A percentile compares a stretch with the other conserved stretches of the same genome.
Conservation (phyloP, 2,329 filamentous ascomycete species). For the Colletotrichum melonis region DNA sequence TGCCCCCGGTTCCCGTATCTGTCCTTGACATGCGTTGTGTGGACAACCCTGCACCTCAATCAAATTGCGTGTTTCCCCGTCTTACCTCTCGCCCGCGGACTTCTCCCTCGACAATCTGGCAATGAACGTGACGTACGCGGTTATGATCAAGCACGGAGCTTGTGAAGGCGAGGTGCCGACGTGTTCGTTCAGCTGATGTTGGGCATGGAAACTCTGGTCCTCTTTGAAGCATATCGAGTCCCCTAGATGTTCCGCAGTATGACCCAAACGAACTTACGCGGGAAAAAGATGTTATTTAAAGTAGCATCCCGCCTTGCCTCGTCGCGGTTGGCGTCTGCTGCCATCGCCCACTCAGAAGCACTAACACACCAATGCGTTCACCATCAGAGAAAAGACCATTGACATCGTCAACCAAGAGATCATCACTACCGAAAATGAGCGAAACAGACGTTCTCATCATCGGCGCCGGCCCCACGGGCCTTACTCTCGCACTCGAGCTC, state of each 20-base stretch:
- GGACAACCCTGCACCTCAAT: neutral
- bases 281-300: slow-evolving; percentile 14
- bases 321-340: neutral
- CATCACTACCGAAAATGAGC: neutral
- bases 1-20: neutral
- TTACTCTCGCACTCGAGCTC: slow-evolving; percentile 48
- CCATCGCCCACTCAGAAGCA: neutral
- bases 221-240: slow-evolving; percentile 16
- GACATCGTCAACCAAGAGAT: neutral
- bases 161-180: slow-evolving; percentile 18
- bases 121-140: neutral
- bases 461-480: slow-evolving; percentile 50
- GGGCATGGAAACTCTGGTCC: slow-evolving; percentile 25
- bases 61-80: no score
- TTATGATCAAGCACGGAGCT: slow-evolving; percentile 6
- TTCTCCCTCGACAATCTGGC: neutral
- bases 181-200: slow-evolving; percentile 29
- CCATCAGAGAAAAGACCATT: neutral
- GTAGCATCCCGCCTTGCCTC: neutral
- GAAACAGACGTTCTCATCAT: slow-evolving; percentile 45
- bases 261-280: neutral
- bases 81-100: neutral
- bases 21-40: neutral
- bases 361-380: neutral
- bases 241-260: neutral